Evolutionary conservation across 2,329 filamentous ascomycete genomes (phyloP).

Genomic region (Emericellopsis atlantica): DNA sequence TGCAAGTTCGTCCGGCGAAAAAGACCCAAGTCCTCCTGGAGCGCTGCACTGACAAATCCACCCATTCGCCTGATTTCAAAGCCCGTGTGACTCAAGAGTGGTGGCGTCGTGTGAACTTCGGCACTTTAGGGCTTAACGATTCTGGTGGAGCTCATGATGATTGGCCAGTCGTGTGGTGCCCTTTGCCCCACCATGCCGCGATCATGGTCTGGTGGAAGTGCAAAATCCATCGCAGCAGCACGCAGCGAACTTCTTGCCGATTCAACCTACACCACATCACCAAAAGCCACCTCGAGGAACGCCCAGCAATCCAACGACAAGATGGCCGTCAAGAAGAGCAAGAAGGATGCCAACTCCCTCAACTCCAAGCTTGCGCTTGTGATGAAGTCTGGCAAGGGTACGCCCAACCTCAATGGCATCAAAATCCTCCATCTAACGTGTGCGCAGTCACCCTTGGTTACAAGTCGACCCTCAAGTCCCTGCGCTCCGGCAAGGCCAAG

Average conservation of each 20-base stretch:
- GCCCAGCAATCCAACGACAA: conserved; percentile 20
- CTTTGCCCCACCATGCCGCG: not conserved
- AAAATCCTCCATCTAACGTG: not conserved
- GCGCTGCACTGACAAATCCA: conserved; percentile 9
- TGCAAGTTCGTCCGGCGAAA: conserved; percentile 2
- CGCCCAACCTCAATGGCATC: conserved; percentile 13
- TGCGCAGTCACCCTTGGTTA: conserved; percentile 25
- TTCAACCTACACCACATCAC: not conserved
- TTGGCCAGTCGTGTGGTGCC: conserved; percentile 1
- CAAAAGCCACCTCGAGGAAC: not conserved
- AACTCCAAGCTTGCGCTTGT: conserved; percentile 49
- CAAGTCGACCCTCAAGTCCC: conserved; percentile 57
- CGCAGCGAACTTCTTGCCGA: not conserved
- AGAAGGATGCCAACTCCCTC: conserved; percentile 70
- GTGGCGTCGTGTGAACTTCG: conserved; percentile 23
- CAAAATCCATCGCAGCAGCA: not conserved
- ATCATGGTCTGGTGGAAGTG: not conserved
- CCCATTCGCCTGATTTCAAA: conserved; percentile 40
- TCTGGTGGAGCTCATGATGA: not conserved
- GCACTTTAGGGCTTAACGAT: conserved; percentile 23
- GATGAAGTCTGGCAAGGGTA: conserved; percentile 65
- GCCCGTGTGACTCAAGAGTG: conserved; percentile 17
- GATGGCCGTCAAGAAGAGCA: conserved; percentile 67
- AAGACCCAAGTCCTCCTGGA: conserved; percentile 13
- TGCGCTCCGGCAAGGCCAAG: conserved; percentile 96